Evolutionary conservation across 2,329 filamentous ascomycete genomes (phyloP).

Genomic region (Xylariaceae sp.): DNA sequence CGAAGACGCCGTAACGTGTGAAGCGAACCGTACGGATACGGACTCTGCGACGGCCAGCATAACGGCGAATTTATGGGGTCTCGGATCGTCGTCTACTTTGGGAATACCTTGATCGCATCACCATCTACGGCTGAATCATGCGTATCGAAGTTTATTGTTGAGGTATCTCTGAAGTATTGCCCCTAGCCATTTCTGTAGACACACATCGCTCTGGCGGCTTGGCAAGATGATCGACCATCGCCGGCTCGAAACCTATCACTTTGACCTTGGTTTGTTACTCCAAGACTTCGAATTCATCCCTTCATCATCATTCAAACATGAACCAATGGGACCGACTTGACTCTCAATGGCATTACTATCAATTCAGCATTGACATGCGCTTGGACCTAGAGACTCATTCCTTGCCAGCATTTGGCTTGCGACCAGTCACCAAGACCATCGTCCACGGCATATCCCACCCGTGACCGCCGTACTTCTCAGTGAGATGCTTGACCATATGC

Average conservation of each 20-base stretch:
- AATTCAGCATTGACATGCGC: neutral
- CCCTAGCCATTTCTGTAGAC: too few species aligned
- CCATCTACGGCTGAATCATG: too few species aligned
- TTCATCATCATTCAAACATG: too few species aligned
- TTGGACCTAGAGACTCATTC: neutral
- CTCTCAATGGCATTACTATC: neutral
- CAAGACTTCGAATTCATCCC: too few species aligned
- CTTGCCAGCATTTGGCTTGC: conserved; percentile 16
- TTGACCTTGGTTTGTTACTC: too few species aligned
- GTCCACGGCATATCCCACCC: conserved; percentile 36
- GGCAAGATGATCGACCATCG: too few species aligned
- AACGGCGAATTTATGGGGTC: neutral
- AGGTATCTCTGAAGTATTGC: too few species aligned
- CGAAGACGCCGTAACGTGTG: neutral
- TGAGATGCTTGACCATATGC: conserved; percentile 32
- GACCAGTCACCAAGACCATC: conserved; percentile 28
- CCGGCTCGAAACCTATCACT: too few species aligned
- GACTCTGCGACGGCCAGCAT: neutral
- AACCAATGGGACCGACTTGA: too few species aligned
- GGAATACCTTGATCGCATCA: too few species aligned
- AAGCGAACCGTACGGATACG: neutral
- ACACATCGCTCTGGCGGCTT: too few species aligned
- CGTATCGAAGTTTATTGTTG: too few species aligned
- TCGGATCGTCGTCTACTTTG: neutral
- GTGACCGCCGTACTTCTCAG: conserved; percentile 35